Base-by-base conservation (phyloP, 2,329 filamentous ascomycete species). In the Fusarium nodosum region DNA sequence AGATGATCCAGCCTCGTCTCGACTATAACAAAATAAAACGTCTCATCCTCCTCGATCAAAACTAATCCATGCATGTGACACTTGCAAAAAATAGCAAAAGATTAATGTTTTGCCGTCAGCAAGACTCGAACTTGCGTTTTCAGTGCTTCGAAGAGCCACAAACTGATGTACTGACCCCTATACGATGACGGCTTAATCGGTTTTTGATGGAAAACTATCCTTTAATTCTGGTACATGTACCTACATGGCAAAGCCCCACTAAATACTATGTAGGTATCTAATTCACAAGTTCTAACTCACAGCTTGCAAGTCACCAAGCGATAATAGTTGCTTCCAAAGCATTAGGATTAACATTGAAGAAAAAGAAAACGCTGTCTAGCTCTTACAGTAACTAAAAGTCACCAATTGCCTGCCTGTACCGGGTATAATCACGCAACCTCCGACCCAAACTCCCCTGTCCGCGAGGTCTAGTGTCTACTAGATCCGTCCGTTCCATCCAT, bases 371-470 rank as follows among this genome's bases (percentile, higher is more conserved):
- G 28, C 18, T 56, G 47, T 68, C 68, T 64, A 57, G 36, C 55
- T 53, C 56, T 33, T 59, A 61, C 56, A 66, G 50, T 53, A 58
- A 73, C 53, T 57, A 26, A 46, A 26, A 44, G 68, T 56, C 70
- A 56, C 52, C 46, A 52, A 62, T 63, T 71, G 63, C 68, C 66
- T 71, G 63, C 68, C 60, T 66, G 60, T 67, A 72, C 71, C 61
- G 73, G 73, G 73, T 75, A 75, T 75, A 74, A 65, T 74, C 61
- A 72, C 70, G 64, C 45, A 57, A 64, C 56, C 55, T 57, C 60
- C 53, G 54, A 69, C 56, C 58, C 55, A 42, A 75, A 74, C 71
- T 60, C 69, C 66, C 72, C 45, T 69, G 50, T 69, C 68, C 65
- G 47, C 54, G 45, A 39, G 63, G 56, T 66, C 61, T 61, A 71